phyloP scores from a whole-genome alignment of 768 basidiomycete genomes.

The Serendipita sp. region DNA sequence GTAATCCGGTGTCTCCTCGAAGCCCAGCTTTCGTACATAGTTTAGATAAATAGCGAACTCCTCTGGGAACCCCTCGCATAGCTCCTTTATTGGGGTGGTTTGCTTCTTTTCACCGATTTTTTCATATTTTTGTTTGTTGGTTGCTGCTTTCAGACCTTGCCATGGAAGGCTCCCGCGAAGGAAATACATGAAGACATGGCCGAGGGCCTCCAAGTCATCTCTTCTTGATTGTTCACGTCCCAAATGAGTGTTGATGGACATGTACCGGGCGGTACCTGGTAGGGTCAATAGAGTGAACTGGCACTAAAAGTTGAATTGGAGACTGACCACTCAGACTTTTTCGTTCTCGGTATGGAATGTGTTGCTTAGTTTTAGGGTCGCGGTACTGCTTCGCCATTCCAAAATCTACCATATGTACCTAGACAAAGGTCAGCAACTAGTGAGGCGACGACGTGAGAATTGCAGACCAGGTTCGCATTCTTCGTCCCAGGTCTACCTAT shows the following conservation, averaged over 20 bases:
- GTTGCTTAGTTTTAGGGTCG: constrained; percentile 97
- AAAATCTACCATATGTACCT: constrained; percentile 63
- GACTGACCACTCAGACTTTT: constrained; percentile 58
- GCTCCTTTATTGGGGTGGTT: constrained; percentile 91
- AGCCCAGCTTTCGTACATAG: constrained; percentile 96
- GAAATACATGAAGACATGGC: constrained; percentile 99
- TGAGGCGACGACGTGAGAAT: neutral
- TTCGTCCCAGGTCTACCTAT: constrained; percentile 90
- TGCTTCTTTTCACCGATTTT: constrained; percentile 99
- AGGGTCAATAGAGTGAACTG: neutral
- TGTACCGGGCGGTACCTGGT: constrained; percentile 86
- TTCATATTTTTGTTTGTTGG: constrained; percentile 99
- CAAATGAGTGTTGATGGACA: constrained; percentile 98
- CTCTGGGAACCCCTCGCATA: constrained; percentile 97
- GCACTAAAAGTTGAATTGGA: neutral
- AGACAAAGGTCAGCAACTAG: neutral
- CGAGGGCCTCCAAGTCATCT: constrained; percentile 96
- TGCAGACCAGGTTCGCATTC: constrained; percentile 42
- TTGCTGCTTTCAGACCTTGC: constrained; percentile 98
- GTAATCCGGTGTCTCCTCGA: constrained; percentile 98
- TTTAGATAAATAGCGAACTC: constrained; percentile 98
- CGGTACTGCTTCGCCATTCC: constrained; percentile 99
- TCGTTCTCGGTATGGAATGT: constrained; percentile 96
- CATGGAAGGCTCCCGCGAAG: constrained; percentile 90
- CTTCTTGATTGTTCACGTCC: constrained; percentile 88